Evolutionary conservation across 164 flowering plant genomes (phyloP), one percentile per base, ranked within the genome.

Genomic region (Aristolochia californica): DNA sequence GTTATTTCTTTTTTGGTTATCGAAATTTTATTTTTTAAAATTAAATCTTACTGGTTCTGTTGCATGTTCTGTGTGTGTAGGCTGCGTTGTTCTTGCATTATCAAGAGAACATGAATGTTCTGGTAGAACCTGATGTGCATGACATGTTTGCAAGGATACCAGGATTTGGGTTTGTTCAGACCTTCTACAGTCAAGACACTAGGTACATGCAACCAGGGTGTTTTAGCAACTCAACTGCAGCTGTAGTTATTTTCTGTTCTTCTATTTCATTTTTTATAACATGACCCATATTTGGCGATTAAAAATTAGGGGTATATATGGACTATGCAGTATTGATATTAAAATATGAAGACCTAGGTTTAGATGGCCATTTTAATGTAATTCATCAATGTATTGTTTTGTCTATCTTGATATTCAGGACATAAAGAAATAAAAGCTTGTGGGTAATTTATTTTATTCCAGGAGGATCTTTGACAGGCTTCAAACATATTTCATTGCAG

Each of bases 71-170:
- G 48, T 45, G n/a, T 66, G 52, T 74, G 67, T 74, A 93, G 97
- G 95, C 82, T 67, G 97, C 96, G 21, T 78, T 84, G 59, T 93
- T 80, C 79, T 74, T 93, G 75, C 73, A 85, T 73, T 57, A 89
- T 75, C 84, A 93, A 79, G 97, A 93, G 78, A 85, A 84, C 58
- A 89, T 93, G 99, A 87, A 79, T 67, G 84, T 93, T 60, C 88
- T 93, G 71, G 97, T 93, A 53, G 99, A 93, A 75, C 99, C 99
- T 45, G 96, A 93, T 56, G 87, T 93, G 60, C 99, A 93, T 75
- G 99, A 93, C 69, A 73, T 85, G 70, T 88, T 93, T 83, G 95
- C 99, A 28, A 85, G 97, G 75, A 87, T 89, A 56, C 97, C 99
- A 21, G 99, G 99, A 43, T 93, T 89, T 75, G 99, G 99, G 44